Evolutionary conservation across 192 early-diverging fungal species (phyloP), one percentile per base, ranked within the genome.

Genomic region (Mortierella claussenii): DNA sequence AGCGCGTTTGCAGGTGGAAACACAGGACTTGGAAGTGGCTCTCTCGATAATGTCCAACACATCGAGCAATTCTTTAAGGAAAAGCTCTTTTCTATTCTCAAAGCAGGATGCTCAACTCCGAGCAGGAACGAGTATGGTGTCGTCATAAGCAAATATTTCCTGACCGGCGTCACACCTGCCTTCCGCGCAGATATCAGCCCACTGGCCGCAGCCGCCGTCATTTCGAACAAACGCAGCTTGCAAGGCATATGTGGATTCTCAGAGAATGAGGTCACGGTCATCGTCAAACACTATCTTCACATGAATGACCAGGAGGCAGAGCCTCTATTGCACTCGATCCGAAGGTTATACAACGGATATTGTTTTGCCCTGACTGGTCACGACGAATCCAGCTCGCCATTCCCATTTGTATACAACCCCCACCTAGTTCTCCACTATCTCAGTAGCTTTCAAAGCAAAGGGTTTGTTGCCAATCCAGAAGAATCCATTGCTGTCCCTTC

Each of bases 221-320:
- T 79, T 61, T 79, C 76, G 24, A 48, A 47, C 54, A 44, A 59
- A 9, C 34, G 23, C 32, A 56, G 48, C 33, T 62, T 79, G 60
- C 67, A 79, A 52, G 76, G 76, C 65, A 64, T 69, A 69, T 69
- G 76, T 65, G 76, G 76, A 33, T 69, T 79, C 45, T 52, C 67
- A 28, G 67, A 79, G 59, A 65, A 23, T 49, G 67, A 79, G 50
- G 76, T 79, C 76, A 69, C 49, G 65, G 62, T 67, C 54, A 62
- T 79, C 57, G 60, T 70, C 62, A 56, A 70, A 44, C 55, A 48
- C 56, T 79, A 70, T 60, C 47, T 79, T n/a, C n/a, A n/a, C n/a
- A n/a, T n/a, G n/a, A n/a, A n/a, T n/a, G n/a, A n/a, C n/a, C n/a
- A n/a, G n/a, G n/a, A n/a, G n/a, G n/a, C n/a, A n/a, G n/a, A n/a